These are phyloP conservation scores for Pinus albicaulis DNA, from an alignment of 75 land plant species.

Conservation along the genomic window DNA sequence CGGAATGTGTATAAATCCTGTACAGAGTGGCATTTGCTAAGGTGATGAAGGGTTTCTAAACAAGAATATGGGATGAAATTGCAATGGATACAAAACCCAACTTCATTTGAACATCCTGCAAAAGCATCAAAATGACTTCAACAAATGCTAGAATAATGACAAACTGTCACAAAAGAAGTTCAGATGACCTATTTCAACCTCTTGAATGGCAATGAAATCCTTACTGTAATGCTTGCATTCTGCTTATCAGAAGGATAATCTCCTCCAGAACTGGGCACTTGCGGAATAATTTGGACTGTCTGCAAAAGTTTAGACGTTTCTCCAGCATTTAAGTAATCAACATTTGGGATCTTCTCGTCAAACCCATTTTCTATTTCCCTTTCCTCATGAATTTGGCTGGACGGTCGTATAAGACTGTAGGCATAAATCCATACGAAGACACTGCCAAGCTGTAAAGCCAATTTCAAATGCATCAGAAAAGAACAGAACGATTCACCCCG, in stretches of 20 bases:
- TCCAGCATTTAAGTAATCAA: conserved; percentile 1
- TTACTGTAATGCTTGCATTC: background rate
- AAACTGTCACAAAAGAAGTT: too few species aligned
- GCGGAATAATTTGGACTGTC: background rate
- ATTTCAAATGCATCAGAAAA: background rate
- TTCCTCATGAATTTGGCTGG: background rate
- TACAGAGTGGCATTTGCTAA: too few species aligned
- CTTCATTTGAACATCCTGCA: too few species aligned
- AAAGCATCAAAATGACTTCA: too few species aligned
- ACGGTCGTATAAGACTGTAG: conserved; percentile 22
- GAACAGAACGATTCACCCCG: too few species aligned
- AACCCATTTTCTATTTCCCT: background rate
- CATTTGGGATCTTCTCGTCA: conserved; percentile 6
- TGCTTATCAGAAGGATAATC: background rate
- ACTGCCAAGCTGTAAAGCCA: conserved; percentile 61
- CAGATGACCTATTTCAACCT: background rate
- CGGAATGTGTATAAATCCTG: too few species aligned
- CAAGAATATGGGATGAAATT: too few species aligned
- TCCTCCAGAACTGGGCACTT: background rate
- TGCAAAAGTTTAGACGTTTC: background rate
- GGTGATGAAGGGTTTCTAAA: too few species aligned
- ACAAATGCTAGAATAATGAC: too few species aligned
- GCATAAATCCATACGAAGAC: conserved; percentile 75
- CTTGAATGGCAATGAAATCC: background rate
- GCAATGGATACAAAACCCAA: too few species aligned